These are phyloP conservation scores for Anthostomella pinea DNA, from an alignment of 2,329 filamentous ascomycete species.

Conservation along the genomic window DNA sequence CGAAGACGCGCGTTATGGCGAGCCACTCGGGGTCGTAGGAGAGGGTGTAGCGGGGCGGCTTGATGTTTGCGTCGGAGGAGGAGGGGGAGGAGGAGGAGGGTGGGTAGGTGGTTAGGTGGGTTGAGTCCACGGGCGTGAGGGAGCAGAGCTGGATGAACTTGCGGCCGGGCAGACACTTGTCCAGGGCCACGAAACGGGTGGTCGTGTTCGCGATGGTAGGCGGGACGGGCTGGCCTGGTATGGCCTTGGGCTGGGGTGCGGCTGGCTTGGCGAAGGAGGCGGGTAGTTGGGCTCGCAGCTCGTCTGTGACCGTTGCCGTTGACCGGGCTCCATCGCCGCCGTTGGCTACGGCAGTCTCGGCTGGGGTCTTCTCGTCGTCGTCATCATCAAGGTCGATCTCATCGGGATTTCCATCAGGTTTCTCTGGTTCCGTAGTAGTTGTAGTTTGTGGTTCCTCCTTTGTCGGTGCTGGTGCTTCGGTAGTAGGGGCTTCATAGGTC, in stretches of 20 bases:
- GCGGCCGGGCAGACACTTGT: constrained; percentile 80
- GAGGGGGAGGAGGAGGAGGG: constrained; percentile 7
- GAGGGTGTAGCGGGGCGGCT: constrained; percentile 52
- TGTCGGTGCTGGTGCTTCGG: constrained; percentile 21
- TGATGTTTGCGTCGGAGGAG: constrained; percentile 17
- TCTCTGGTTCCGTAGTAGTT: neutral
- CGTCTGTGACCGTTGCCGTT: constrained; percentile 50
- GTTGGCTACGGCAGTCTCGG: too few relatives aligned
- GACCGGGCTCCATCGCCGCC: too few relatives aligned
- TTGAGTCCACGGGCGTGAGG: constrained; percentile 47
- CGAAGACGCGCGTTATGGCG: constrained; percentile 83
- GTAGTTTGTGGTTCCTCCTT: constrained; percentile 4
- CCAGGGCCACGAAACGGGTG: constrained; percentile 83
- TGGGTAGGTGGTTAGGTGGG: constrained; percentile 20
- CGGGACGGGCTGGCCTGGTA: constrained; percentile 63
- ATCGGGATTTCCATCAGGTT: constrained; percentile 51
- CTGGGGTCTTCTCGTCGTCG: constrained; percentile 33
- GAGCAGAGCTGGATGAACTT: constrained; percentile 80
- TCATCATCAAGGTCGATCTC: constrained; percentile 70
- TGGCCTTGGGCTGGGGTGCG: constrained; percentile 34
- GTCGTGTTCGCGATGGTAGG: constrained; percentile 70
- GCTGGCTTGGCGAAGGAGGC: constrained; percentile 62
- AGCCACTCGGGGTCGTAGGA: constrained; percentile 94
- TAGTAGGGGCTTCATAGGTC: constrained; percentile 39
- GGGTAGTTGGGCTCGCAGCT: constrained; percentile 71